Evolutionary conservation across 768 basidiomycete genomes (phyloP).

Genomic region (Filobasidium wieringae): DNA sequence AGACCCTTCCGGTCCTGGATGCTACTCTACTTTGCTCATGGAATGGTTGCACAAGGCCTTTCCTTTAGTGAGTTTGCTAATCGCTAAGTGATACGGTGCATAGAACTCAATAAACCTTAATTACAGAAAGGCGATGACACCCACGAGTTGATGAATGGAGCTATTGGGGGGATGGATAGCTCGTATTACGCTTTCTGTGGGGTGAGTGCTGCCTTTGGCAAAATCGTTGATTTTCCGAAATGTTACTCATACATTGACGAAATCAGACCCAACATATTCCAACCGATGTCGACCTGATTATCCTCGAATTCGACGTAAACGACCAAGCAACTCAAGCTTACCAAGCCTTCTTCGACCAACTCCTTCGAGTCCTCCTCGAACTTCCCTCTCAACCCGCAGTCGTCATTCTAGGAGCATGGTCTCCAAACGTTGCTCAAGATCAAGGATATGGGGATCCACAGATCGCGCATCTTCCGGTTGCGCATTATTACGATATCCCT

Average conservation of each 20-base stretch:
- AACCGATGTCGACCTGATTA: slow-evolving; percentile 29
- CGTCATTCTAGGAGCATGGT: slow-evolving; percentile 34
- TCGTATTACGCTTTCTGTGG: slow-evolving; percentile 38
- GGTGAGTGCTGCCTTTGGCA: slow-evolving; percentile 14
- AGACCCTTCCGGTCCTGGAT: slow-evolving; percentile 34
- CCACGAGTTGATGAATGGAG: slow-evolving; percentile 31
- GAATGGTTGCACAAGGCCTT: slow-evolving; percentile 28
- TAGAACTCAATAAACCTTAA: too few relatives aligned
- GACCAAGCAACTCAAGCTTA: slow-evolving; percentile 29
- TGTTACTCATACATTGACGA: too few relatives aligned
- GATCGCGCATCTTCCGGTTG: slow-evolving; percentile 32
- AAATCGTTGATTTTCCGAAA: too few relatives aligned
- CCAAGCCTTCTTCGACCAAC: slow-evolving; percentile 29
- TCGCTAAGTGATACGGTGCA: too few relatives aligned
- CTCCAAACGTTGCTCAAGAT: slow-evolving; percentile 30
- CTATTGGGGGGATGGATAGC: slow-evolving; percentile 37
- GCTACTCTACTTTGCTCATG: slow-evolving; percentile 28
- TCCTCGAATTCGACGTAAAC: slow-evolving; percentile 37
- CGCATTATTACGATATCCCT: slow-evolving; percentile 34
- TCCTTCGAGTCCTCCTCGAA: slow-evolving; percentile 29
- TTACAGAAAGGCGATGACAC: too few relatives aligned
- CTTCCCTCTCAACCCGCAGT: slow-evolving; percentile 31
- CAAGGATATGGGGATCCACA: slow-evolving; percentile 37
- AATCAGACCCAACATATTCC: slow-evolving; percentile 36
- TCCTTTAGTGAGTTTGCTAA: slow-evolving; percentile 20